phyloP scores from a whole-genome alignment of 371 early-diverging fungal species.

The Apophysomyces sp. region DNA sequence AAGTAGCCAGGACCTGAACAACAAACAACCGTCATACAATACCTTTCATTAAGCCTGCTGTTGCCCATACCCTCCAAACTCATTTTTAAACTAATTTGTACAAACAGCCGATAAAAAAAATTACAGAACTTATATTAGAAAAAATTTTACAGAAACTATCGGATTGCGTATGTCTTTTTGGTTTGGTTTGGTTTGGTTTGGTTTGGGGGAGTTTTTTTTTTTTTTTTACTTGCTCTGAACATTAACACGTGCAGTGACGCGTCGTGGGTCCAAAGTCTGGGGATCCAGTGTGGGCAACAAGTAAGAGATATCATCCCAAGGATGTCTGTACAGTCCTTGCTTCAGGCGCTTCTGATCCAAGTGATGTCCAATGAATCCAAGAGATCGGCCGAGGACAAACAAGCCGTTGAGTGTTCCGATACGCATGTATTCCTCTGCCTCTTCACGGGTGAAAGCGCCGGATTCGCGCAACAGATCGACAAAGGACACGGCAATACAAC shows the following conservation, averaged over 20 bases:
- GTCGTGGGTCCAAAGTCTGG: constrained; percentile 48
- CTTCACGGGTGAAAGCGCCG: constrained; percentile 92
- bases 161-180: neutral
- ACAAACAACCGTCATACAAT: neutral
- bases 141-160: too few relatives aligned
- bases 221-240: constrained; percentile 33
- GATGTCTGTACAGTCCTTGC: constrained; percentile 97
- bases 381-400: constrained; percentile 93
- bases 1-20: neutral
- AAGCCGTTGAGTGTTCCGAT: constrained; percentile 97
- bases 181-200: neutral
- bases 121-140: too few relatives aligned
- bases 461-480: constrained; percentile 93
- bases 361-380: constrained; percentile 97
- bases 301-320: constrained; percentile 98
- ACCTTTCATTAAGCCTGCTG: neutral
- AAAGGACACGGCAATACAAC: constrained; percentile 94
- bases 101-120: neutral
- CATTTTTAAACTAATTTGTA: neutral
- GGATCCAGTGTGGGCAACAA: constrained; percentile 62
- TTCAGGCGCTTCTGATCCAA: constrained; percentile 97
- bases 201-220: neutral
- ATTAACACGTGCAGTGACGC: constrained; percentile 51
- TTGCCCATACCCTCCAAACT: neutral
- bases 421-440: constrained; percentile 95